These are phyloP conservation scores for Nymphaea thermarum DNA, from an alignment of 164 flowering plant genomes.

Conservation along the genomic window DNA sequence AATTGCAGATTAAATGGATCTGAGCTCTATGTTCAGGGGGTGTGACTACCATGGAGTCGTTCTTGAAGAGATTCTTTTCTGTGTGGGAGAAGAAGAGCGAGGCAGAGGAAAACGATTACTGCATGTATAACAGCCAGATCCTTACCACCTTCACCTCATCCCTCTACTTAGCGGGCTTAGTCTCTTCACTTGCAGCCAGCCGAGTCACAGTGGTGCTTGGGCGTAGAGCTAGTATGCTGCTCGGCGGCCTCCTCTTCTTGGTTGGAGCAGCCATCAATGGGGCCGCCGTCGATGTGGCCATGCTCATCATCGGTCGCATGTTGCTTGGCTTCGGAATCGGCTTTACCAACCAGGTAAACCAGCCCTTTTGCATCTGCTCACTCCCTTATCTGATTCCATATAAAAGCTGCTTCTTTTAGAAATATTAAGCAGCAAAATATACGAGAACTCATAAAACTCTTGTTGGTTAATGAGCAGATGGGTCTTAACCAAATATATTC, in stretches of 20 bases:
- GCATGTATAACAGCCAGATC: conserved; percentile 40
- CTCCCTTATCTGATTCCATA: no score
- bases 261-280: conserved; percentile 45
- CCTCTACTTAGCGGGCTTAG: conserved; percentile 57
- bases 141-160: conserved; percentile 67
- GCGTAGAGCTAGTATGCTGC: conserved; percentile 40
- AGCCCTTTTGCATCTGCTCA: no score
- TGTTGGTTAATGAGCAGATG: no score
- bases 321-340: conserved; percentile 68
- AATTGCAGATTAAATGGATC: no score
- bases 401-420: no score
- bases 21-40: conserved; percentile 50
- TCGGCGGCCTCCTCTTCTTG: conserved; percentile 54
- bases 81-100: conserved; percentile 22
- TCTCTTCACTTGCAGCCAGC: conserved; percentile 34
- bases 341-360: conserved; percentile 48
- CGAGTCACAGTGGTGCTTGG: conserved; percentile 34
- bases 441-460: no score
- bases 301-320: conserved; percentile 74
- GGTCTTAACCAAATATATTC: no score
- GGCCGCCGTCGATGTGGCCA: conserved; percentile 34
- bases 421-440: no score
- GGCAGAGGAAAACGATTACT: conserved; percentile 35
- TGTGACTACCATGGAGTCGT: conserved; percentile 62
- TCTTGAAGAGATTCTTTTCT: conserved; percentile 43